Evolutionary conservation across 495 filamentous ascomycete genomes (phyloP), one percentile per base, ranked within the genome.

Genomic region (Amniculicola lignicola): DNA sequence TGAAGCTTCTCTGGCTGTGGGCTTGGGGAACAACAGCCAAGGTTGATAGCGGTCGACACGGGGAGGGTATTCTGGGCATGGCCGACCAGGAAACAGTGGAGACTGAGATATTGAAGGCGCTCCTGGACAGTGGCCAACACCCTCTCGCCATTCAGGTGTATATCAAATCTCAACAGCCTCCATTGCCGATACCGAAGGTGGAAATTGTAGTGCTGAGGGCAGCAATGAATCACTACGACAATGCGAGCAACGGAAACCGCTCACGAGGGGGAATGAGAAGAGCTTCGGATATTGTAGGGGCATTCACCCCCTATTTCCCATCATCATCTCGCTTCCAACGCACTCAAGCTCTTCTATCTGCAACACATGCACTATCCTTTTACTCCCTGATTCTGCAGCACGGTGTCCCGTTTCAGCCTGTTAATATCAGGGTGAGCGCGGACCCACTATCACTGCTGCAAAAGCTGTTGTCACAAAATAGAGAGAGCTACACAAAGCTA

Each of bases 381-480:
- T 97, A 95, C 72, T 87, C 87, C 3, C 77, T 98, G 5, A 91
- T 86, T 0, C 75, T 97, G 6, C 90, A 94, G 61, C 90, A 94
- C 67, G 90, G 90, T 33, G 86, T 95, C 54, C 90, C 90, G 0
- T 95, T 97, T 58, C 87, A 87, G 27, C 93, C 93, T 1, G 89
- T 96, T 46, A 87, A 86, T 60, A 84, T 98, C 29, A 85, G 93
- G 4, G 87, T 92, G 2, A 88, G 92, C 62, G 67, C 79, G 3
- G 92, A 98, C 66, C 94, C 93, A 1, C 75, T 95, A 25, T 85
- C 84, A 1, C 80, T 98, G 51, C 75, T 96, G 45, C 81, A 80
- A 59, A 95, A 87, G 61, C 83, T 97, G 1, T 82, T 98, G 14
- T 84, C 90, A 40, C 91, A 96, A 55, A 98, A 97, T 59, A 72